Conservation (phyloP, 768 basidiomycete species). For the Tulasnella sp. region DNA sequence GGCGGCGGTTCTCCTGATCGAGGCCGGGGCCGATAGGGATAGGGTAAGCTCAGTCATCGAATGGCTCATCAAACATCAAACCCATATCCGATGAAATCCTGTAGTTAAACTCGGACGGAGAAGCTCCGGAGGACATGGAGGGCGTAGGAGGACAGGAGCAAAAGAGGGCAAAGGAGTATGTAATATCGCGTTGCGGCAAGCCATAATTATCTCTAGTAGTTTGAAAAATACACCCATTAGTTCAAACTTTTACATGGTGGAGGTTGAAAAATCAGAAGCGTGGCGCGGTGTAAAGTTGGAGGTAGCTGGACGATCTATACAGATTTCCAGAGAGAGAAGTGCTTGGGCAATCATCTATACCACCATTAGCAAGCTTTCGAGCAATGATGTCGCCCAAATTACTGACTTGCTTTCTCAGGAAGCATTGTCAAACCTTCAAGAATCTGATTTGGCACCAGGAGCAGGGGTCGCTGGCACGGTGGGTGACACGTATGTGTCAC, state of each 20-base stretch:
- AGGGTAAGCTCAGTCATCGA: conserved; percentile 54
- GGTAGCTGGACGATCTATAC: not conserved
- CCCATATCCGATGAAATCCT: not conserved
- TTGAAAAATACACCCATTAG: not conserved
- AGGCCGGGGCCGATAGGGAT: conserved; percentile 90
- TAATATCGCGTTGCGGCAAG: conserved; percentile 68
- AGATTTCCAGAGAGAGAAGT: not conserved
- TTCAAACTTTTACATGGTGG: not conserved
- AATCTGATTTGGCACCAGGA: conserved; percentile 10
- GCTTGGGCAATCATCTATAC: not conserved
- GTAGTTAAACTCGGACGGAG: conserved; percentile 77
- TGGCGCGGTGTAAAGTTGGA: not conserved
- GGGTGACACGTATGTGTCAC: conserved; percentile 39
- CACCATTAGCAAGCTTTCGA: not conserved
- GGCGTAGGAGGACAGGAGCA: conserved; percentile 92
- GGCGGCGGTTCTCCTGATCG: conserved; percentile 84
- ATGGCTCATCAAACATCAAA: not conserved
- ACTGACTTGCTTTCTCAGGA: not conserved
- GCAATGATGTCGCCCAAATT: not conserved
- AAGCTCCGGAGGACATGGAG: conserved; percentile 81
- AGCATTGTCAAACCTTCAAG: not conserved
- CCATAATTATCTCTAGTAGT: conserved; percentile 38
- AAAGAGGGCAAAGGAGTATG: conserved; percentile 69
- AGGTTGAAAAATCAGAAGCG: not conserved
- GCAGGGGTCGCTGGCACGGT: conserved; percentile 42